Evolutionary conservation across 805 yeast genomes (phyloP).

Genomic region (Wickerhamiella qilinensis): DNA sequence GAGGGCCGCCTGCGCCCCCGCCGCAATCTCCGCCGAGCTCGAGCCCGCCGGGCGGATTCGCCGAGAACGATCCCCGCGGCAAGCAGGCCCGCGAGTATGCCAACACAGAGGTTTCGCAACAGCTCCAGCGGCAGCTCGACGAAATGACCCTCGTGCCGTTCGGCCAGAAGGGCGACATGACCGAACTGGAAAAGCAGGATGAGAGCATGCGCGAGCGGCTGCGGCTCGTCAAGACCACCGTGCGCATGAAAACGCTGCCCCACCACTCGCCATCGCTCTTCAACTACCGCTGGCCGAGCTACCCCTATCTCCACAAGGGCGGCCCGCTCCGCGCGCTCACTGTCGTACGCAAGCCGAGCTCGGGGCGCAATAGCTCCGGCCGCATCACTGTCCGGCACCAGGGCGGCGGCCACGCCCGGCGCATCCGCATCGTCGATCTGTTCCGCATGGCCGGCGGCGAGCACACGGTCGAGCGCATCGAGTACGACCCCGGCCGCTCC

Average conservation of each 20-base stretch:
- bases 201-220: conserved; percentile 53
- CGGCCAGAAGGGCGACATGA: conserved; percentile 26
- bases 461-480: conserved; percentile 72
- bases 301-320: conserved; percentile 76
- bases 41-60: not conserved
- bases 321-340: conserved; percentile 67
- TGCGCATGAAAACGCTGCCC: conserved; percentile 56
- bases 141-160: conserved; percentile 25
- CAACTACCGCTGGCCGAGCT: conserved; percentile 78
- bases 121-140: conserved; percentile 14
- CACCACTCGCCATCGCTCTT: conserved; percentile 77
- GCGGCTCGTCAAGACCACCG: conserved; percentile 52
- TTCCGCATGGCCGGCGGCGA: conserved; percentile 50
- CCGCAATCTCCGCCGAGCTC: not conserved
- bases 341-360: conserved; percentile 46
- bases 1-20: not conserved
- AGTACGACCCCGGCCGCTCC: conserved; percentile 88
- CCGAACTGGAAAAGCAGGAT: conserved; percentile 71
- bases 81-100: not conserved
- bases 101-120: conserved; percentile 5
- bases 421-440: conserved; percentile 72
- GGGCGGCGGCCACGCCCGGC: conserved; percentile 92
- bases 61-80: not conserved
- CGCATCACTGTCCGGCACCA: conserved; percentile 81
- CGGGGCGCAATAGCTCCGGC: conserved; percentile 86